Evolutionary conservation across 2,329 filamentous ascomycete genomes (phyloP), one percentile per base, ranked within the genome.

Genomic region (Talaromyces rugulosus): DNA sequence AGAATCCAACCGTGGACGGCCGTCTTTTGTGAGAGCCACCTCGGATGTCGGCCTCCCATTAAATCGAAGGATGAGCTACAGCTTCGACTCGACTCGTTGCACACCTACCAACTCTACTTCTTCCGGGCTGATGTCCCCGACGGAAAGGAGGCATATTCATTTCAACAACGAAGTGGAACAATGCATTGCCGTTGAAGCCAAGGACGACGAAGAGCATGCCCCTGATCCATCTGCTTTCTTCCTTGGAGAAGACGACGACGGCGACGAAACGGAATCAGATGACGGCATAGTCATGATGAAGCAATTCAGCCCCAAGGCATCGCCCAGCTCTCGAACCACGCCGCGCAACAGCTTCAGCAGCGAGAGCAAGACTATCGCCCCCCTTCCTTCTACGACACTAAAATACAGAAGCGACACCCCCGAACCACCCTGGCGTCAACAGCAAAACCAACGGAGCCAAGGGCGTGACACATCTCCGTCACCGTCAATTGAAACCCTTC

Each of bases 131-230:
- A 88, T 72, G 76, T 92, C 85, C 2, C 85, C 85, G 5, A 81
- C 62, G 77, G 85, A 79, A 76, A 85, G 87, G 70, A 92, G 88
- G 64, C 94, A 96, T 73, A 98, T 99, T 66, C 91, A 96, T 71
- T 99, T 99, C 75, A 95, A 97, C 72, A 91, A 97, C 72, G 90
- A 94, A 77, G 95, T 99, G 2, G 89, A 93, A 73, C 94, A 98
- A 74, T 97, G 93, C 74, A 97, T 97, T 66, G 95, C 95, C 7
- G 86, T 99, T 34, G 93, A 98, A 36, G 84, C 87, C 68, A 96
- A 96, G 77, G 87, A 90, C 66, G 88, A 89, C 28, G 89, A 93
- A 55, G 87, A 90, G 31, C 68, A 68, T 27, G 74, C 76, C 44
- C 73, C 68, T 42, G 75, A 79, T 36, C 77, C 59, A 77, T 66